Percentiles rank a stretch among this genome's conserved stretches.
Evolutionary conservation across 139 green algal species (phyloP).

Genomic region (Chlamydomonas asymmetrica): DNA sequence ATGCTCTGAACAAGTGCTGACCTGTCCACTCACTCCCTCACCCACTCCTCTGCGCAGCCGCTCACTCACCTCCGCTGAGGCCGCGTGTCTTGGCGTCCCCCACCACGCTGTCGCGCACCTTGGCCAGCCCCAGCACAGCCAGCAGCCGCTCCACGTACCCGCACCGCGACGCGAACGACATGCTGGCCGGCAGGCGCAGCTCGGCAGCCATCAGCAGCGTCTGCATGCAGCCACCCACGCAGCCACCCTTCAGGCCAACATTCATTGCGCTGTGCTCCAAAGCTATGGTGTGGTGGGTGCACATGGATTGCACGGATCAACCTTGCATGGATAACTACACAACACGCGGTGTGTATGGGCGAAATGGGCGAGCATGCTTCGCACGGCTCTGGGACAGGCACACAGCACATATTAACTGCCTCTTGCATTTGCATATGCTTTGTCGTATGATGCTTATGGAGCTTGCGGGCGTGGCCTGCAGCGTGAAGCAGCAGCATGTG

Average conservation of each 20-base stretch:
- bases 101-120: slow-evolving; percentile 61
- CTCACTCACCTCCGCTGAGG: slow-evolving; percentile 42
- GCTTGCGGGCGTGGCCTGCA: neutral
- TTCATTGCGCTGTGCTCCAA: neutral
- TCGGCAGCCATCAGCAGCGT: slow-evolving; percentile 80
- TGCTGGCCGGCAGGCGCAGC: slow-evolving; percentile 60
- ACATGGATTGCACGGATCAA: too few relatives aligned
- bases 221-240: slow-evolving; percentile 12
- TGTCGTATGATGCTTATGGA: neutral
- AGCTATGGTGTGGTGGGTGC: neutral
- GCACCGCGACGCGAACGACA: slow-evolving; percentile 22
- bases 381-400: neutral
- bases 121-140: slow-evolving; percentile 68
- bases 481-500: neutral
- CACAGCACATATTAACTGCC: neutral
- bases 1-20: too few relatives aligned
- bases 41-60: neutral
- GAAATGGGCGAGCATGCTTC: neutral
- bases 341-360: neutral
- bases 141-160: slow-evolving; percentile 73
- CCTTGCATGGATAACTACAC: too few relatives aligned
- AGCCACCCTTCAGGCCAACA: neutral
- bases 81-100: slow-evolving; percentile 76
- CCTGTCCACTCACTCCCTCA: neutral
- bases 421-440: neutral